Evolutionary conservation across 192 early-diverging fungal species (phyloP), one percentile per base, ranked within the genome.

Genomic region (Rhizophlyctis rosea): DNA sequence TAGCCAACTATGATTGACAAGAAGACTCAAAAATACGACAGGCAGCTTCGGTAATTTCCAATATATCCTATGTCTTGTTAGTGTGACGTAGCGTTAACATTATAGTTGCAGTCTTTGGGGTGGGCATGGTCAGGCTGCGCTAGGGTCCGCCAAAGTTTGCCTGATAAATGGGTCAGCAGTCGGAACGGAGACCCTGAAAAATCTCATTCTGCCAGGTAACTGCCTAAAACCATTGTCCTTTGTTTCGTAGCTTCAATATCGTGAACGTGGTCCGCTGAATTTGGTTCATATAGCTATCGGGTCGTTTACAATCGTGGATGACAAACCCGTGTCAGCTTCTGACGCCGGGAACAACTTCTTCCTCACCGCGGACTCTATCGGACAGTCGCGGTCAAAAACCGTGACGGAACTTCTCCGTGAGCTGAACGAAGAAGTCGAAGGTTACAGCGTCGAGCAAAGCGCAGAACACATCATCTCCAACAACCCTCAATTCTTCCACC

Each of bases 331-430:
- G 3, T 71, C 76, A 4, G 81, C 81, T 29, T 56, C 74, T 27
- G 94, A 95, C 57, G 74, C 88, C 39, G 89, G 88, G 31, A 89
- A 76, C 71, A 98, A 96, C 75, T 99, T 99, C 72, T 99, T 99
- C 66, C 76, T 99, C n/a, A 85, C 83, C 31, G 35, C 69, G 9
- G 75, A 74, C 3, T 77, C 79, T 39, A 65, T 89, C 13, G 93
- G 91, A 11, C 69, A 81, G 62, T 68, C 77, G 28, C 80, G 90
- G 33, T 88, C 91, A 0, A 54, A 89, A 64, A 63, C 67, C 24
- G 79, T 87, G 4, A 71, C 76, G 3, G 79, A 82, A 28, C 75
- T 89, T 28, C 82, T 99, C 7, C 66, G 73, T 47, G 93, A 95
- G 72, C 72, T 99, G 50, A 99, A 99, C 68, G 89, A 88, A 50